Conservation (phyloP, 495 filamentous ascomycete genomes). For the Hypoxylon subgilvum region DNA sequence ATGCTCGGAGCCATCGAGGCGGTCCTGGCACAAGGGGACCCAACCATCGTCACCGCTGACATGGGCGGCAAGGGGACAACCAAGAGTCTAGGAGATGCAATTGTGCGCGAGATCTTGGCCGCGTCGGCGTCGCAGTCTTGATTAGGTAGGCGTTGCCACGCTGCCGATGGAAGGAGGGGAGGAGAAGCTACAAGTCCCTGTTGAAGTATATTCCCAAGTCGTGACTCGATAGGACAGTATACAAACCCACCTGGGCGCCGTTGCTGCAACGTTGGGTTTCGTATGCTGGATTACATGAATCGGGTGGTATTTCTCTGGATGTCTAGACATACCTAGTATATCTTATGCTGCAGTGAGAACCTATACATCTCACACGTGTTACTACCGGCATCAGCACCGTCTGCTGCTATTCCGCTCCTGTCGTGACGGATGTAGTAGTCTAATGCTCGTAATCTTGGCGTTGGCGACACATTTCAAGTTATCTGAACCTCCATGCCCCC, state of each 20-base stretch:
- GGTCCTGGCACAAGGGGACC: conserved; percentile 59
- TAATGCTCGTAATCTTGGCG: conserved; percentile 4
- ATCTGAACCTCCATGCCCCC: conserved; percentile 1
- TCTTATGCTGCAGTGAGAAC: conserved; percentile 1
- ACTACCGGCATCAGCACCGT: conserved; percentile 2
- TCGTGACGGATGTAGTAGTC: neutral
- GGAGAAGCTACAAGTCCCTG: too few species aligned
- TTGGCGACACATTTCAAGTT: neutral
- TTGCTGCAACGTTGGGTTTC: too few species aligned
- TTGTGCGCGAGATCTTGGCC: conserved; percentile 36
- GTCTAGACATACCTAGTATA: too few species aligned
- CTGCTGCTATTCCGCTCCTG: conserved; percentile 1
- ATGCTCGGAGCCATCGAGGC: conserved; percentile 71
- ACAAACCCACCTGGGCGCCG: too few species aligned
- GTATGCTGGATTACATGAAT: too few species aligned
- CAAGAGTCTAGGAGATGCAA: conserved; percentile 66
- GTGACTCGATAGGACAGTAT: too few species aligned
- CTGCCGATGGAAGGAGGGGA: neutral
- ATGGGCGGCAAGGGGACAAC: conserved; percentile 71
- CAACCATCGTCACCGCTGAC: conserved; percentile 67
- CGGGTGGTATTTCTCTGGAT: too few species aligned
- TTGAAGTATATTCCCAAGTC: too few species aligned
- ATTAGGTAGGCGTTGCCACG: neutral
- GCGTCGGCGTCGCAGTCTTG: neutral
- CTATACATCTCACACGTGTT: conserved; percentile 11